Conservation (phyloP, 169 alveolate genomes). For the Plasmodium knowlesi region DNA sequence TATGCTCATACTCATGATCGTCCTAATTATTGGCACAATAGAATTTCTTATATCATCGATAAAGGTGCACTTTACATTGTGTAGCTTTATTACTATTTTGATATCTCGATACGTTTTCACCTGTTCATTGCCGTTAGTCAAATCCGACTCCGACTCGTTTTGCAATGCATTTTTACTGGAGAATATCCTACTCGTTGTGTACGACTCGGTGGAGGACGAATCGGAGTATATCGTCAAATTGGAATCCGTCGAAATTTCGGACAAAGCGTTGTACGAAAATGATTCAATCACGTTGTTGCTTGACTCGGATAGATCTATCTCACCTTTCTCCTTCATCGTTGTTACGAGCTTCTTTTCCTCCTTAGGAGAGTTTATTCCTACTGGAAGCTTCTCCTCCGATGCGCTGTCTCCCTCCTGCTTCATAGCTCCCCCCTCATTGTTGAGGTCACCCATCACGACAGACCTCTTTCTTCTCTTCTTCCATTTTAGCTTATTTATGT, state of each 20-base stretch:
- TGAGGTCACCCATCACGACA: neutral
- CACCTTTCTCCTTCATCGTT: neutral
- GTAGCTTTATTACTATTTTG: conserved; percentile 78
- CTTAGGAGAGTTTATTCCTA: neutral
- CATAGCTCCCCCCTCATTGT: neutral
- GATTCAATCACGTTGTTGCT: conserved; percentile 27
- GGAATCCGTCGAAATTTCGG: conserved; percentile 8
- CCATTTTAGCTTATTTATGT: conserved; percentile 11
- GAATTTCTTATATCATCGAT: conserved; percentile 86
- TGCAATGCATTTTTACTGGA: neutral
- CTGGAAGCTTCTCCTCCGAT: neutral
- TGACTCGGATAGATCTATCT: conserved; percentile 14
- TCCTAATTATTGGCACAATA: conserved; percentile 86
- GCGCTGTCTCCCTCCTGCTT: neutral
- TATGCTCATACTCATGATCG: conserved; percentile 63
- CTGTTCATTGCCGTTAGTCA: conserved; percentile 8
- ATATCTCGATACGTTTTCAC: conserved; percentile 71
- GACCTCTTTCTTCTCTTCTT: neutral
- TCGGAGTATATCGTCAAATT: conserved; percentile 13
- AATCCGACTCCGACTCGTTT: conserved; percentile 5
- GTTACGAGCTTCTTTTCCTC: neutral
- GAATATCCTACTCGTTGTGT: neutral
- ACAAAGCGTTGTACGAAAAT: neutral
- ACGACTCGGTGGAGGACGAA: conserved; percentile 17
- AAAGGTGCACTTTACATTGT: conserved; percentile 84